Evolutionary conservation across 1,284 basidiomycete genomes (phyloP).

Genomic region (Leccinum subrobustum): DNA sequence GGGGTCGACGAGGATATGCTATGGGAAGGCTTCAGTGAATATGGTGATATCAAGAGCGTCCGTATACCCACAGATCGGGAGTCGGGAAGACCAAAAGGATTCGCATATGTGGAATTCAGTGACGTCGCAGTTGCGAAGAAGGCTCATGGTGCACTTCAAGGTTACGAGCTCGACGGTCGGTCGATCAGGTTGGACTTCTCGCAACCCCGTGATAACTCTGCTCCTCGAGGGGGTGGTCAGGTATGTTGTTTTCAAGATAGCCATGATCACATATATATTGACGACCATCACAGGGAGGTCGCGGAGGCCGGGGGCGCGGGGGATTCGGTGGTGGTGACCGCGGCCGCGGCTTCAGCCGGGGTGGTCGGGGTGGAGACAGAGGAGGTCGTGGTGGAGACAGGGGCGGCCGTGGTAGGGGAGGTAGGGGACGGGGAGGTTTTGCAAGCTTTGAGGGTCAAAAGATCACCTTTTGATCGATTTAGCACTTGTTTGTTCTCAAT

Average conservation of each 20-base stretch:
- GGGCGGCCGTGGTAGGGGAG: neutral
- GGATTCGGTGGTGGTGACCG: slow-evolving; percentile 39
- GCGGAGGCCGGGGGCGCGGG: slow-evolving; percentile 40
- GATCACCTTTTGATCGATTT: slow-evolving; percentile 58
- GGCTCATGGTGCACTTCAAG: slow-evolving; percentile 72
- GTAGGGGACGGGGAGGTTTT: slow-evolving; percentile 58
- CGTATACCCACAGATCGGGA: slow-evolving; percentile 94
- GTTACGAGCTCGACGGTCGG: slow-evolving; percentile 83
- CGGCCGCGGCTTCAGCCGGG: slow-evolving; percentile 36
- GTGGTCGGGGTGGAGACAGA: slow-evolving; percentile 38
- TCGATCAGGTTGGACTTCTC: slow-evolving; percentile 87
- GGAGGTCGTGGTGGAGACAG: slow-evolving; percentile 19
- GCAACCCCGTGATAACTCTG: slow-evolving; percentile 72
- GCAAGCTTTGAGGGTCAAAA: slow-evolving; percentile 77
- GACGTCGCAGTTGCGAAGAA: slow-evolving; percentile 80
- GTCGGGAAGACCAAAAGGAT: slow-evolving; percentile 90
- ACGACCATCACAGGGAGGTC: slow-evolving; percentile 23
- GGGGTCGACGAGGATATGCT: slow-evolving; percentile 80
- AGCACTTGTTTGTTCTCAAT: neutral
- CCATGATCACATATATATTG: slow-evolving; percentile 10
- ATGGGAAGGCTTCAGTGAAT: slow-evolving; percentile 92
- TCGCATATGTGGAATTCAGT: slow-evolving; percentile 95
- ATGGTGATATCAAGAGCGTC: slow-evolving; percentile 87
- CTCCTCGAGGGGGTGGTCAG: slow-evolving; percentile 49
- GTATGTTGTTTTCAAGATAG: slow-evolving; percentile 26